Evolutionary conservation across 1,284 basidiomycete genomes (phyloP).

Genomic region (Moesziomyces sp.): DNA sequence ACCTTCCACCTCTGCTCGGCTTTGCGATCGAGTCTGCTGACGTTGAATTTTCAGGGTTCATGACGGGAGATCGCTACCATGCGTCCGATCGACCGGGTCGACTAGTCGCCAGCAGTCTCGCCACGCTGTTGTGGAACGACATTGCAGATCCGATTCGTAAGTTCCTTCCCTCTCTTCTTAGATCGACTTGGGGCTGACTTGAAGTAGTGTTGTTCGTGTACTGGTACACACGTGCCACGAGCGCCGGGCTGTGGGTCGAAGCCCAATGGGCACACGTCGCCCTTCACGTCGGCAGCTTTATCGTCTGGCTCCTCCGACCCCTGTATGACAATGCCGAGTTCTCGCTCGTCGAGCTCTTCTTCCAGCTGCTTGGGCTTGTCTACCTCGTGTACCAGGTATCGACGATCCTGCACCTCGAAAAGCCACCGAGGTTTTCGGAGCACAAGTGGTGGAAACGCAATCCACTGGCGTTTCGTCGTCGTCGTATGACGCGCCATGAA

Average conservation of each 20-base stretch:
- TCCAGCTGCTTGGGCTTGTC: not conserved
- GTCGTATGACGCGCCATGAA: conserved; percentile 12
- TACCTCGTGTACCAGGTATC: not conserved
- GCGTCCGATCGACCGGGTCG: conserved; percentile 4
- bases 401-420: conserved; percentile 11
- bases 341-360: not conserved
- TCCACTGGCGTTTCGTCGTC: conserved; percentile 8
- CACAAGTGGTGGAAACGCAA: conserved; percentile 5
- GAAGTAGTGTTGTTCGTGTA: conserved; percentile 5
- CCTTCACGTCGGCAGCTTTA: not conserved
- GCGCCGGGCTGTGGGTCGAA: conserved; percentile 11
- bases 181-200: no score
- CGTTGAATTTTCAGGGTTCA: not conserved
- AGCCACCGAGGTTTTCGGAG: not conserved
- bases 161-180: no score
- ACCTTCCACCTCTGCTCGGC: no score
- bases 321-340: not conserved
- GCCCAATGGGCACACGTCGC: conserved; percentile 5
- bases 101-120: not conserved
- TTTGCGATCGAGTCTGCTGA: no score
- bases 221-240: conserved; percentile 17
- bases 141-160: conserved; percentile 1
- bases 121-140: not conserved
- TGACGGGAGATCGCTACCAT: conserved; percentile 13
- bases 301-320: not conserved